Evolutionary conservation across 2,329 filamentous ascomycete species (phyloP).

Genomic region (Aspergillus pseudonomiae): DNA sequence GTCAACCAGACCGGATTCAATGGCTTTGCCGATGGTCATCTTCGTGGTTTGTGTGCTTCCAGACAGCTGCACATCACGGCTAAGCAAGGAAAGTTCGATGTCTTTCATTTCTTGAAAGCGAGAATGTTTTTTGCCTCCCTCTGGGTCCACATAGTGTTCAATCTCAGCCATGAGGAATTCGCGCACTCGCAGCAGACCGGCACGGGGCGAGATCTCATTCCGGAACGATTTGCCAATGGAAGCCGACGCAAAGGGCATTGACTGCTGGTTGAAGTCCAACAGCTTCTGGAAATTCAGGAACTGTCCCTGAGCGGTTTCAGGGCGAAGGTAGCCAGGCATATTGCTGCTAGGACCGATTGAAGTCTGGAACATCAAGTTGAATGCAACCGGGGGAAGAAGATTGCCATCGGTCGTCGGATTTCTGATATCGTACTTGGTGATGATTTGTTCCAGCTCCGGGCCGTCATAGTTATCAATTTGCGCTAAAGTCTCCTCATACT

Average conservation of each 20-base stretch:
- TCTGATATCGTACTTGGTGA: constrained; percentile 87
- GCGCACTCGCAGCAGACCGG: constrained; percentile 88
- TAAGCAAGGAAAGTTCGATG: constrained; percentile 79
- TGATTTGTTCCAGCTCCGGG: constrained; percentile 80
- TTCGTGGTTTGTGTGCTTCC: constrained; percentile 77
- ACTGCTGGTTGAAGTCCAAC: constrained; percentile 90
- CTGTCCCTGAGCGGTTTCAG: constrained; percentile 96
- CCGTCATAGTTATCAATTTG: constrained; percentile 96
- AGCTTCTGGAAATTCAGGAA: constrained; percentile 97
- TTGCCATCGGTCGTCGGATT: constrained; percentile 80
- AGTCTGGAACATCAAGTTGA: constrained; percentile 99
- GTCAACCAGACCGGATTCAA: constrained; percentile 79
- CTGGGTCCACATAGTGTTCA: constrained; percentile 95
- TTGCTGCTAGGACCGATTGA: constrained; percentile 91
- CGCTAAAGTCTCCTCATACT: constrained; percentile 90
- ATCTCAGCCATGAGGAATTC: constrained; percentile 99
- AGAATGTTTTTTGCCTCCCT: constrained; percentile 90
- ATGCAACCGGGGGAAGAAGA: constrained; percentile 79
- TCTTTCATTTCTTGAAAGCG: constrained; percentile 86
- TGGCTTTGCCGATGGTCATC: constrained; percentile 82
- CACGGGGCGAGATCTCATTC: constrained; percentile 94
- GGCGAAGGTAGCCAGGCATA: constrained; percentile 79
- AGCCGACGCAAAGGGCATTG: constrained; percentile 96
- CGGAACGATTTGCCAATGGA: constrained; percentile 98
- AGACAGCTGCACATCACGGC: constrained; percentile 80